Evolutionary conservation across 176 grass and related monocot species (phyloP), one percentile per base, ranked within the genome.

Genomic region (Zoysia pacifica): DNA sequence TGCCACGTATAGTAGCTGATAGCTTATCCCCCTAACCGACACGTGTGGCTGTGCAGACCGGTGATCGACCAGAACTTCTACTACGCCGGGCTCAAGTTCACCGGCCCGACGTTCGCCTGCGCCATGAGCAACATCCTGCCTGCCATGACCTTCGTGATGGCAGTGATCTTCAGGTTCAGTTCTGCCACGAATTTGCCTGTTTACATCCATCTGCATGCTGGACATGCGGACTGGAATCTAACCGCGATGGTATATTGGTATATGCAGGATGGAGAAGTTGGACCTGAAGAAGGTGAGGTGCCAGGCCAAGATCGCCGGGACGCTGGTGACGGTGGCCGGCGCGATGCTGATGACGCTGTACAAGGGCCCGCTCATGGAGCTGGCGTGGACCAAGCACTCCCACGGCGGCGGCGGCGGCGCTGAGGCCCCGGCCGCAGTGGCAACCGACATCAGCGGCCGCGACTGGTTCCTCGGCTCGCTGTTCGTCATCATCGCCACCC

Each of bases 341-440:
- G 95, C 95, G 37, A 98, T 98, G 92, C 76, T 98, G 73, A 98
- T 98, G 95, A 94, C 95, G 62, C 79, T 98, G 36, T 98, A 94
- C 87, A 98, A 94, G 87, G 95, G 95, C 56, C 95, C 95, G 6
- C 86, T 98, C 15, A 93, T 98, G 90, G 71, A 98, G 82, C 86
- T 98, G 83, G 56, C 81, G 0, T 89, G 90, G 92, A 89, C 74
- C 72, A 78, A 65, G 65, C 92, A 90, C 67, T 70, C 18, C 35
- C 44, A 76, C 6, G 55, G 1, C 55, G 3, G 52, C 35, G 7
- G 46, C 5, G 46, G 11, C 9, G 51, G 4, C 11, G 67, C 16
- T 2, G 86, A 40, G 20, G 19, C 71, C 9, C 5, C 28, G 0
- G 65, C 71, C 39, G 46, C 76, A 15, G 36, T 76, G 2, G 72